These are phyloP conservation scores for Pistacia atlantica DNA, from an alignment of 345 rosid species.

Conservation along the genomic window DNA sequence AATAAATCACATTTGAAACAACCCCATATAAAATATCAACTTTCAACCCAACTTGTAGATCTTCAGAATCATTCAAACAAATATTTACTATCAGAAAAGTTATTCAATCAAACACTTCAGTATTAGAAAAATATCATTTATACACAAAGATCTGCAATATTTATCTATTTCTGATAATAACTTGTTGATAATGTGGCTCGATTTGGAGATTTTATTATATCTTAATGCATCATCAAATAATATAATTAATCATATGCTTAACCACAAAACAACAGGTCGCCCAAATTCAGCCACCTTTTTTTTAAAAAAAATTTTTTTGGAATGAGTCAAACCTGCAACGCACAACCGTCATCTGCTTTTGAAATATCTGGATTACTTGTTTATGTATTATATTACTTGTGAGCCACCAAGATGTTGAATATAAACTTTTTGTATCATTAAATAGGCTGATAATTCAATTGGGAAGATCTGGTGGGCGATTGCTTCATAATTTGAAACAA, in stretches of 20 bases:
- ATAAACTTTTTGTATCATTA: too few relatives aligned
- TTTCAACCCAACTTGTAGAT: conserved; percentile 5
- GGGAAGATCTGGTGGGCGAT: too few relatives aligned
- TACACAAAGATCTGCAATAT: not conserved
- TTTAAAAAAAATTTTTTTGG: not conserved
- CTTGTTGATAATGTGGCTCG: conserved; percentile 3
- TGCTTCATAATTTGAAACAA: too few relatives aligned
- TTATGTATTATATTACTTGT: not conserved
- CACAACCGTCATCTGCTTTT: not conserved
- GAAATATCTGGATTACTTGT: not conserved
- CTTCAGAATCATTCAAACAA: conserved; percentile 20
- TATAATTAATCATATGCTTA: not conserved
- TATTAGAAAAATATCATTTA: not conserved
- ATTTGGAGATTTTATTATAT: conserved; percentile 1
- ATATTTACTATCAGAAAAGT: not conserved
- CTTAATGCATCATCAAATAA: not conserved
- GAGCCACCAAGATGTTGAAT: conserved; percentile 7
- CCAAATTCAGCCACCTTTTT: not conserved
- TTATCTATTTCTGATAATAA: not conserved
- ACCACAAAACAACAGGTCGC: not conserved
- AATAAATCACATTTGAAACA: not conserved
- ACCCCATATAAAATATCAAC: not conserved
- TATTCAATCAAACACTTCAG: conserved; percentile 10
- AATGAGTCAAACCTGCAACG: conserved; percentile 1
- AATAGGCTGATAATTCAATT: too few relatives aligned